These are phyloP conservation scores for Dentipellis sp. DNA, from an alignment of 768 basidiomycete species.

Conservation along the genomic window DNA sequence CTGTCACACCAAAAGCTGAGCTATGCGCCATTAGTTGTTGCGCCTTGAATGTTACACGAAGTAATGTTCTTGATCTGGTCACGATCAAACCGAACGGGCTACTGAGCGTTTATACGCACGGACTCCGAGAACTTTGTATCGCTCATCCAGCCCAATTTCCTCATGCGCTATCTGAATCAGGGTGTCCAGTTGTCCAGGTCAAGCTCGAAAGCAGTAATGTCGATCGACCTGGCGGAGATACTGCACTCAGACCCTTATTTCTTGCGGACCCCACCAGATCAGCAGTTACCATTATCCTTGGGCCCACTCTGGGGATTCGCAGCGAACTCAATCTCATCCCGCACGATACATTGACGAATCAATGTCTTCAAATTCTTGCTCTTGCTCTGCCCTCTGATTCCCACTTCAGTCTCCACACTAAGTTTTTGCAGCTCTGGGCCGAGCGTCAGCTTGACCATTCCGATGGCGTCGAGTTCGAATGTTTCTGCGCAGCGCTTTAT, in stretches of 20 bases:
- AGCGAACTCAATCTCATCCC: slow-evolving; percentile 48
- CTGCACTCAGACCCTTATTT: no score
- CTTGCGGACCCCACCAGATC: slow-evolving; percentile 29
- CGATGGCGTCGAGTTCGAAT: slow-evolving; percentile 45
- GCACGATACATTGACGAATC: slow-evolving; percentile 43
- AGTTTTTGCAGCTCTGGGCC: slow-evolving; percentile 54
- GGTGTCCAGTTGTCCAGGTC: no score
- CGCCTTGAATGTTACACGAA: slow-evolving; percentile 55
- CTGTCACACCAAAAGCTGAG: slow-evolving; percentile 29
- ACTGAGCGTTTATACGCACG: slow-evolving; percentile 56
- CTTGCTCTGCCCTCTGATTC: slow-evolving; percentile 46
- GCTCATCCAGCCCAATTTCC: not conserved
- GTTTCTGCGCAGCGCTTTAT: slow-evolving; percentile 44
- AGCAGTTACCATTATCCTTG: slow-evolving; percentile 42
- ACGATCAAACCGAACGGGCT: slow-evolving; percentile 47
- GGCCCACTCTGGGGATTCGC: slow-evolving; percentile 37
- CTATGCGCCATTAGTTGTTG: slow-evolving; percentile 42
- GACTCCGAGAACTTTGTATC: slow-evolving; percentile 23
- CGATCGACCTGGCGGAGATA: no score
- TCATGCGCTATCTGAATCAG: not conserved
- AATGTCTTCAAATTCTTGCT: slow-evolving; percentile 55
- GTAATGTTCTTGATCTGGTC: slow-evolving; percentile 58
- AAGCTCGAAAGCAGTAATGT: no score
- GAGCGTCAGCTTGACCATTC: slow-evolving; percentile 30
- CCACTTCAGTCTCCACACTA: slow-evolving; percentile 45